Evolutionary conservation across 805 yeast species (phyloP).

Genomic region (Kuraishia floccosa): DNA sequence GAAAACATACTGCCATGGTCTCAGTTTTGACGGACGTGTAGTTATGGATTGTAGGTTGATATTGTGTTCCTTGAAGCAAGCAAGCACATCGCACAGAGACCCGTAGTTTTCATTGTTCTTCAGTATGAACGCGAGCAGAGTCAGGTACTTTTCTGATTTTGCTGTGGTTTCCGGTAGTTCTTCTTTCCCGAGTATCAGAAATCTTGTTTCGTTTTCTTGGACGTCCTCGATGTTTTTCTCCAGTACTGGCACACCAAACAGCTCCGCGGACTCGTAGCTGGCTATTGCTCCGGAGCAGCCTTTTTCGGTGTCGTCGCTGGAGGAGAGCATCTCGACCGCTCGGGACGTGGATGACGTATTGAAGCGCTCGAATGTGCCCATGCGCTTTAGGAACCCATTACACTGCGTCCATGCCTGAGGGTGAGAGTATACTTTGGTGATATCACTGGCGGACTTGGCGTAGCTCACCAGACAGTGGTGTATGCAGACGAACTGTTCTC

Average conservation of each 20-base stretch:
- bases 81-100: conserved; percentile 55
- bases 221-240: conserved; percentile 56
- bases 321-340: conserved; percentile 60
- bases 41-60: conserved; percentile 63
- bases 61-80: conserved; percentile 38
- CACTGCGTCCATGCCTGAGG: conserved; percentile 99
- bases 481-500: conserved; percentile 74
- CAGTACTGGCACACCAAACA: conserved; percentile 46
- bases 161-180: conserved; percentile 6
- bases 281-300: conserved; percentile 60
- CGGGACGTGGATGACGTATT: conserved; percentile 76
- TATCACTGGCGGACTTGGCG: conserved; percentile 28
- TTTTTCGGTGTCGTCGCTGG: conserved; percentile 18
- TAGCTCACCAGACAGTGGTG: conserved; percentile 61
- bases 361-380: conserved; percentile 29
- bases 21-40: conserved; percentile 61
- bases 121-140: conserved; percentile 56
- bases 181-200: conserved; percentile 49
- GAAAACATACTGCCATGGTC: conserved; percentile 75
- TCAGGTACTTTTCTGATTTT: conserved; percentile 19
- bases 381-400: conserved; percentile 34
- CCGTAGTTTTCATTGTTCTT: conserved; percentile 59
- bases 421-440: conserved; percentile 68
- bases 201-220: conserved; percentile 74
- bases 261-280: conserved; percentile 51